phyloP scores from a whole-genome alignment of 148 eudicot genomes.

The Amaranthus hypochondriacus region DNA sequence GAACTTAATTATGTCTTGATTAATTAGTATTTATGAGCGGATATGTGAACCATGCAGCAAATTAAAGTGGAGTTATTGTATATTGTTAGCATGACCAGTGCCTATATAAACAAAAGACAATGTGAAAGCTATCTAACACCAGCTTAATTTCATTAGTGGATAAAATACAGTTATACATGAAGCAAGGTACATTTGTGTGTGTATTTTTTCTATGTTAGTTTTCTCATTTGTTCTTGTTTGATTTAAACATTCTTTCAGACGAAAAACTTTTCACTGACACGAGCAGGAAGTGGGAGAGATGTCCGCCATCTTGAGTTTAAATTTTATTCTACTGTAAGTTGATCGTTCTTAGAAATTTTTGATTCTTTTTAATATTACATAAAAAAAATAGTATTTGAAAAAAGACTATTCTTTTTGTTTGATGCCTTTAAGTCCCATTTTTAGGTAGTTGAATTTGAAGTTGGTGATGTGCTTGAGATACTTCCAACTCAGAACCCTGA shows the following conservation, averaged over 20 bases:
- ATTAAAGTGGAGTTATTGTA: not conserved
- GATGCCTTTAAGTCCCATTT: not conserved
- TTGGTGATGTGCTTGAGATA: conserved; percentile 86
- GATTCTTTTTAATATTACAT: not conserved
- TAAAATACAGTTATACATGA: not conserved
- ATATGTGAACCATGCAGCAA: conserved; percentile 3
- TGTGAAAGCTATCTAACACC: not conserved
- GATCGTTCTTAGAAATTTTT: no score
- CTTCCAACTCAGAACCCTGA: conserved; percentile 82
- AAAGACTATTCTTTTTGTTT: not conserved
- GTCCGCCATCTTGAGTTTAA: conserved; percentile 88
- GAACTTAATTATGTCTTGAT: not conserved
- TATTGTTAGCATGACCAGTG: not conserved
- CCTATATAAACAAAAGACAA: not conserved
- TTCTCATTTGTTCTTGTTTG: not conserved
- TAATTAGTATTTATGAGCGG: not conserved
- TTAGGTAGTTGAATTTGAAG: conserved; percentile 72
- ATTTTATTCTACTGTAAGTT: conserved; percentile 67
- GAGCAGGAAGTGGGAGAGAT: conserved; percentile 57
- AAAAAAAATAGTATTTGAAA: not conserved
- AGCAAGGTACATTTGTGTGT: not conserved
- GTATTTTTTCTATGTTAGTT: not conserved
- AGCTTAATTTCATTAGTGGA: not conserved
- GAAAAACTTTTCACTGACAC: conserved; percentile 50
- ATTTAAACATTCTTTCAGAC: conserved; percentile 34